These are phyloP conservation scores for Neurospora discreta DNA, from an alignment of 495 filamentous ascomycete species.

Conservation along the genomic window DNA sequence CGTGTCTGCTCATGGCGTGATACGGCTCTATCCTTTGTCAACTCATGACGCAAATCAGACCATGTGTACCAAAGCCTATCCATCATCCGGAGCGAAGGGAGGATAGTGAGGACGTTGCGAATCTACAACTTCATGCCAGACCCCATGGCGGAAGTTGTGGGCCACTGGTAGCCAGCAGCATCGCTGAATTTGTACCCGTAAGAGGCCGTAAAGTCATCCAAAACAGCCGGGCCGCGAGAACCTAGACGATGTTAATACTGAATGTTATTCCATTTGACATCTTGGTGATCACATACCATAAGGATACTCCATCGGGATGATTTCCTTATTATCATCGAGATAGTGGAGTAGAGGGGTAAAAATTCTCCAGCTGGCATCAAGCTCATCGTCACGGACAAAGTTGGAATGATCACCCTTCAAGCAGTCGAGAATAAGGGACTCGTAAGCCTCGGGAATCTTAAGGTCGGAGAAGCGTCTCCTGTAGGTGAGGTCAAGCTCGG, in stretches of 20 bases:
- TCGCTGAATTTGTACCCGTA: slow-evolving; percentile 99
- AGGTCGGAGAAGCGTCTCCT: slow-evolving; percentile 96
- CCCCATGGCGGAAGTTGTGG: slow-evolving; percentile 48
- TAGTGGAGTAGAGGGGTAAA: slow-evolving; percentile 97
- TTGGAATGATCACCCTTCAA: slow-evolving; percentile 99
- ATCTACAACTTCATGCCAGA: slow-evolving; percentile 60
- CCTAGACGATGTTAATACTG: slow-evolving; percentile 40
- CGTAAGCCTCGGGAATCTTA: slow-evolving; percentile 99
- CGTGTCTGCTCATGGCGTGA: background rate
- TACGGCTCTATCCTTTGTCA: background rate
- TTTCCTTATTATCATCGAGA: slow-evolving; percentile 96
- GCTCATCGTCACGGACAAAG: slow-evolving; percentile 97
- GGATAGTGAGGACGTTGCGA: slow-evolving; percentile 3
- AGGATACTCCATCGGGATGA: slow-evolving; percentile 98
- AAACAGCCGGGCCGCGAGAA: slow-evolving; percentile 87
- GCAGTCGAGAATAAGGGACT: slow-evolving; percentile 92
- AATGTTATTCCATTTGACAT: background rate
- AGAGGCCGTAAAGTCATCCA: slow-evolving; percentile 96
- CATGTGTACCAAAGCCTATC: slow-evolving; percentile 3
- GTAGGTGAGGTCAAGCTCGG: slow-evolving; percentile 97
- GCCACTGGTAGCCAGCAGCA: slow-evolving; percentile 93
- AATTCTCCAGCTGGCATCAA: slow-evolving; percentile 97
- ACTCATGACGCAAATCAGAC: slow-evolving; percentile 10
- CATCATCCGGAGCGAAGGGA: slow-evolving; percentile 2
- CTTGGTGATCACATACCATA: slow-evolving; percentile 63